Percentiles rank a stretch among this genome's conserved stretches.
Conservation (phyloP, 2,329 filamentous ascomycete species). For the Aschersonia sp. region DNA sequence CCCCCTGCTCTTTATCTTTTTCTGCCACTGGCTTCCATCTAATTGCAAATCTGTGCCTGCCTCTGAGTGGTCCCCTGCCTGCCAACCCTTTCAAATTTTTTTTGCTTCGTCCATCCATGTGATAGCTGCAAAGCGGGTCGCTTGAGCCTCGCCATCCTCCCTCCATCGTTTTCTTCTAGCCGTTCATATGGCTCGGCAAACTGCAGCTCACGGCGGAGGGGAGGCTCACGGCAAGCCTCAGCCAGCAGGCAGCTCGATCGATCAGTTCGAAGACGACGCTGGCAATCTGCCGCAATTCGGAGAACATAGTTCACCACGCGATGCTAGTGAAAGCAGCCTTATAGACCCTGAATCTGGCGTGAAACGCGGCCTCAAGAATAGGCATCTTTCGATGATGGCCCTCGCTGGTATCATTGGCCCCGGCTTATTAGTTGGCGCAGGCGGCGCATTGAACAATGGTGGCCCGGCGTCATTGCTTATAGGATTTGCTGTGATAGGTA, state of each 20-base stretch:
- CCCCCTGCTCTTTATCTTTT: no score
- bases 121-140: no score
- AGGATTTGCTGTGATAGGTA: constrained; percentile 54
- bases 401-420: constrained; percentile 51
- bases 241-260: constrained; percentile 7
- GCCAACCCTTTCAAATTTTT: no score
- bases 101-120: no score
- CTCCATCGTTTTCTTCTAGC: no score
- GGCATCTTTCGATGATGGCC: constrained; percentile 53
- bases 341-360: constrained; percentile 51
- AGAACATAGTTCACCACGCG: constrained; percentile 1
- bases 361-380: constrained; percentile 53
- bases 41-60: no score
- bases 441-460: constrained; percentile 51
- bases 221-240: neutral
- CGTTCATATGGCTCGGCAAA: no score
- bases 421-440: constrained; percentile 57
- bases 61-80: no score
- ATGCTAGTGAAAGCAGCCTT: constrained; percentile 19
- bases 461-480: constrained; percentile 61
- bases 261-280: constrained; percentile 5
- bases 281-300: constrained; percentile 8
- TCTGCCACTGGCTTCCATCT: no score
- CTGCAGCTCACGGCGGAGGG: no score
- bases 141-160: no score